Percentiles rank a stretch among this genome's conserved stretches.
Conservation (phyloP, 179 eudicot species). For the Silene vulgaris region DNA sequence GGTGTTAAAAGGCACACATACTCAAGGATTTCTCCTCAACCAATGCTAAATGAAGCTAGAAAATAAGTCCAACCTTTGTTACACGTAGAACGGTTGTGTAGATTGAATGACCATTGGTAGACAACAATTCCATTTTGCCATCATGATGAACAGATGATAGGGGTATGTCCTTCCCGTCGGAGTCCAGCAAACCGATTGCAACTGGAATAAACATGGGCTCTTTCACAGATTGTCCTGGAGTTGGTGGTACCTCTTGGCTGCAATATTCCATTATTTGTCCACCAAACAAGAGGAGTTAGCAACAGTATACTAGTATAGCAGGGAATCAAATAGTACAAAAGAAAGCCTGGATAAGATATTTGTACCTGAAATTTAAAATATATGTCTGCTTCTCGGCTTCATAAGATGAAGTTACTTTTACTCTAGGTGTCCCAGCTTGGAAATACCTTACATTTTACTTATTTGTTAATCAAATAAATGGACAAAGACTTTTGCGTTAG, state of each 20-base stretch:
- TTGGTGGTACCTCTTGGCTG: conserved; percentile 88
- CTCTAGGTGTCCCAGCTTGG: conserved; percentile 92
- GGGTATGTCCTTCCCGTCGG: conserved; percentile 81
- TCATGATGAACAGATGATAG: conserved; percentile 67
- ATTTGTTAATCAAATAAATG: conserved; percentile 9
- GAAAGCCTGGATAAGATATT: not conserved
- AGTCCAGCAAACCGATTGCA: conserved; percentile 66
- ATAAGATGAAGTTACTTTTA: conserved; percentile 71
- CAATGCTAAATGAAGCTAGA: no score
- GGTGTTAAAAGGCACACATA: no score
- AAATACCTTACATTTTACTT: conserved; percentile 54
- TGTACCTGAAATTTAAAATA: conserved; percentile 77
- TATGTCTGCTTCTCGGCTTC: conserved; percentile 61
- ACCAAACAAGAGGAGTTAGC: conserved; percentile 11
- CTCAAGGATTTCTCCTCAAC: no score
- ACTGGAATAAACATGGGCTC: conserved; percentile 98
- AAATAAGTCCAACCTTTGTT: conserved; percentile 56
- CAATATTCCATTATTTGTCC: conserved; percentile 2
- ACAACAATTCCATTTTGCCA: conserved; percentile 56
- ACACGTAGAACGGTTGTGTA: conserved; percentile 71
- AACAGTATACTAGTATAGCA: not conserved
- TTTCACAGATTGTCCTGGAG: conserved; percentile 82
- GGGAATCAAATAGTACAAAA: not conserved
- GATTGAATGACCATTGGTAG: conserved; percentile 42
- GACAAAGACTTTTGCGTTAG: not conserved